Evolutionary conservation across 2,329 filamentous ascomycete genomes (phyloP), one percentile per base, ranked within the genome.

Genomic region (Colletotrichum costaricense): DNA sequence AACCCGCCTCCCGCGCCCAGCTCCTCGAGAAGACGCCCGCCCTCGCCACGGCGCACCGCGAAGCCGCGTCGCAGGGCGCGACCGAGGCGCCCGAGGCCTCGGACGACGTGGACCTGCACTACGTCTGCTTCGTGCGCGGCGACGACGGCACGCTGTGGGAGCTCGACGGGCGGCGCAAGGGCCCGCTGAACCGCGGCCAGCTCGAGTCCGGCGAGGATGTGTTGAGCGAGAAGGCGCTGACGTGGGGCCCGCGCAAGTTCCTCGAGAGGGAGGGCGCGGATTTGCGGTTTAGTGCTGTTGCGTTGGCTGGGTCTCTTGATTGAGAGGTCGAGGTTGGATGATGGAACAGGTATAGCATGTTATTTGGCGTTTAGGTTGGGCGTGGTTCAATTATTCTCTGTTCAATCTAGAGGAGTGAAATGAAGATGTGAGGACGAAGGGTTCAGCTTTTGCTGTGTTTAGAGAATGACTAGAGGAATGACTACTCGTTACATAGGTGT

Each of bases 41-140:
- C 12, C 88, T 98, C 63, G 95, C 97, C 67, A 86, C 84, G 5
- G 95, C 95, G 7, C 95, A 98, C 84, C 90, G 91, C 59, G 89
- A 90, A 73, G 95, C 95, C 16, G 97, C 96, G 5, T 88, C 88
- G 8, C 86, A 88, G 73, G 96, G 96, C 22, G 94, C 96, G 80
- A 97, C 95, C 1, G 80, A 87, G 14, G 94, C 95, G 1, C 96
- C 97, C 0, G 85, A 89, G 67, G 94, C 95, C 9, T 89, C 91
- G n/a, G 93, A 94, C 78, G 90, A 93, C 77, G 88, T 98, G n/a
- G 96, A 98, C 80, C 87, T 98, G 78, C 97, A 99, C 85, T 98
- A 97, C 81, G 96, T 98, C 59, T 97, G 94, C 80, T 99, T 98
- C 83, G 93, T 97, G 65, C 97, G 95, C 86, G 87, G 87, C 38